A percentile compares a stretch with the other conserved stretches of the same genome.
Evolutionary conservation across 305 asterid genomes (phyloP).

Genomic region (Salvia sclarea): DNA sequence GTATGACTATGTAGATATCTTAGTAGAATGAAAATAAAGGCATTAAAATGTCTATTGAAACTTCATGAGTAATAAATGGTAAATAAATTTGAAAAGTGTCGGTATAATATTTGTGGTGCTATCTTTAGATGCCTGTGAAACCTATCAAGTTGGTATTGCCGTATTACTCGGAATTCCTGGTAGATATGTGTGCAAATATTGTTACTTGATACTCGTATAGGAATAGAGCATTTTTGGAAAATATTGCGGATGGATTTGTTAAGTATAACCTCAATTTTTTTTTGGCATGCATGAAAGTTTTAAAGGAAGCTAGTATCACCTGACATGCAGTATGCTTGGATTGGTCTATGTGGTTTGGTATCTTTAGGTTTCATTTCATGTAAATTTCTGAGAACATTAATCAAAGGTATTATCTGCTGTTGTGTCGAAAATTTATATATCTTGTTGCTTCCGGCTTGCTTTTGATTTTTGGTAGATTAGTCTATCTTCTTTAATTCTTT

Average conservation of each 20-base stretch:
- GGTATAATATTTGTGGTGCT: not conserved
- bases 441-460: conserved; percentile 3
- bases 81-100: conserved; percentile 2
- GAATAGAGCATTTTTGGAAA: not conserved
- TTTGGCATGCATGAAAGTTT: not conserved
- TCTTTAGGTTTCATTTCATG: not conserved
- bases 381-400: not conserved
- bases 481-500: not conserved
- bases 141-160: not conserved
- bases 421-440: not conserved
- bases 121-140: conserved; percentile 13
- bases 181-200: not conserved
- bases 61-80: not conserved
- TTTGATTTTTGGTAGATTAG: conserved; percentile 5
- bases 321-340: not conserved
- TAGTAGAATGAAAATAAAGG: not conserved
- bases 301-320: not conserved
- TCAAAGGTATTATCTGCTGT: not conserved
- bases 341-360: not conserved
- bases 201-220: not conserved
- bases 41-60: not conserved
- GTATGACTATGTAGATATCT: not conserved
- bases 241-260: not conserved
- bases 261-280: not conserved
- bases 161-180: conserved; percentile 3